Percentiles rank a stretch among this genome's conserved stretches.
Conservation (phyloP, 306 rosid genomes). For the Malus orientalis region DNA sequence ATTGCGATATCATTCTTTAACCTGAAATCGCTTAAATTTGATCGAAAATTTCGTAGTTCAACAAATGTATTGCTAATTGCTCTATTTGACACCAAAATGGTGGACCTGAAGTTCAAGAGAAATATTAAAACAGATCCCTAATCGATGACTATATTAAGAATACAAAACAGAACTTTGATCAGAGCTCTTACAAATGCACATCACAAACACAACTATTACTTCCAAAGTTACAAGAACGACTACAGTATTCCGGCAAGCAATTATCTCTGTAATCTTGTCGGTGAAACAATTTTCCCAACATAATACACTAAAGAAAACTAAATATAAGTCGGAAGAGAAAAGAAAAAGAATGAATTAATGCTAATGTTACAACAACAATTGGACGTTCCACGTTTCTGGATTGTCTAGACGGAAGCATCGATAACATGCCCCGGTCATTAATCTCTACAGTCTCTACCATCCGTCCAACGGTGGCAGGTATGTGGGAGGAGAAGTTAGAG, state of each 20-base stretch:
- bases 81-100: neutral
- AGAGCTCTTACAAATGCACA: constrained; percentile 3
- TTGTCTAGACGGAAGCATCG: constrained; percentile 13
- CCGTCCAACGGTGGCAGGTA: constrained; percentile 4
- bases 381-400: constrained; percentile 14
- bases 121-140: no score
- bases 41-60: neutral
- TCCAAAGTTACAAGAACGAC: constrained; percentile 3
- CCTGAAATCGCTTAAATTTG: neutral
- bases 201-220: neutral
- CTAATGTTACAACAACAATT: constrained; percentile 52
- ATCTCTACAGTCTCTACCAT: constrained; percentile 1
- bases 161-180: neutral
- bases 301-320: neutral
- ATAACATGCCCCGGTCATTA: constrained; percentile 7
- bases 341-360: constrained; percentile 41
- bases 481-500: neutral
- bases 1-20: neutral
- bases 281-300: neutral
- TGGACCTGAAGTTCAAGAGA: neutral
- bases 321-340: neutral
- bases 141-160: neutral
- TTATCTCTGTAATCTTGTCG: neutral
- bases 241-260: constrained; percentile 5
- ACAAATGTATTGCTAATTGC: neutral